Evolutionary conservation across 2,329 filamentous ascomycete genomes (phyloP), one percentile per base, ranked within the genome.

Genomic region (Lachnellula suecica): DNA sequence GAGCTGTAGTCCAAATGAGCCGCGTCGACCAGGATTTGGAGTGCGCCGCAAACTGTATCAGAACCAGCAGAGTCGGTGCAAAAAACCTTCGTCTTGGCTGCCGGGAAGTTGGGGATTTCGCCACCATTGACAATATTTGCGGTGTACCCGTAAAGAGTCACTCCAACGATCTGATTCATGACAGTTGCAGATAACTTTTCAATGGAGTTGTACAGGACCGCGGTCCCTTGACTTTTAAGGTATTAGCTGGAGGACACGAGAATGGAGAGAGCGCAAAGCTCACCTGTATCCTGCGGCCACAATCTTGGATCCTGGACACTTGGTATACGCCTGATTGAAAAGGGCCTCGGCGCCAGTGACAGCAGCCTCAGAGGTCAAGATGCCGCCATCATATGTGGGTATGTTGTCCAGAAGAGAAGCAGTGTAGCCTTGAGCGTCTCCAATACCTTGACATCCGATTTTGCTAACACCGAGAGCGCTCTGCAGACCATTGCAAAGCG

Each of bases 11-110:
- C 29, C 8, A 31, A 15, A 31, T 31, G 29, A 31, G 29, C 29
- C 29, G 29, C 29, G 29, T 31, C 15, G 15, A 31, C 29, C 25
- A 69, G 65, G 8, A 70, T 57, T 46, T 72, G 68, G 9, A 71
- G 56, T 2, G 72, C 72, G 13, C 76, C 75, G 48, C 78, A 81
- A 2, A 80, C 75, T 1, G 70, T 65, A 53, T 81, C 77, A 1
- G 75, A 76, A 6, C 57, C 43, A 13, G 74, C 71, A 15, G 29
- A 31, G 29, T 31, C 29, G 29, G 8, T 31, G 55, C 77, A 80
- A 35, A 75, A 72, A 35, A 78, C 74, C 62, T 74, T 53, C 9
- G 59, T 58, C 51, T 63, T 59, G 27, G 55, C 54, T 3, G 57
- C 43, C 6, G 60, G 61, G 42, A 67, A 68, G 9, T 60, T 59